Evolutionary conservation across 441 rosid genomes (phyloP).

Genomic region (Pelargonium fulgidum): DNA sequence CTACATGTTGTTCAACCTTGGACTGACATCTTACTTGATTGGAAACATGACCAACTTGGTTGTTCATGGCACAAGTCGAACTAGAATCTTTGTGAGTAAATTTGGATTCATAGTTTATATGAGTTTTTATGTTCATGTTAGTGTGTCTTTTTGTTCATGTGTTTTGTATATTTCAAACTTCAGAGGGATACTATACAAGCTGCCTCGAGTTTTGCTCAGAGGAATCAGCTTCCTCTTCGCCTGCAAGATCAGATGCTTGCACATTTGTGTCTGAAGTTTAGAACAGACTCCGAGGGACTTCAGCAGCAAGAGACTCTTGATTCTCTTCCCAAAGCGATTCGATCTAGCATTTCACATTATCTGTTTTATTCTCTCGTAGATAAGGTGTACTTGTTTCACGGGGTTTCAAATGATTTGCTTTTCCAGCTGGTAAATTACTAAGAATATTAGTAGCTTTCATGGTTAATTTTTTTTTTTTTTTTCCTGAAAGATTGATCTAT

Average conservation of each 20-base stretch:
- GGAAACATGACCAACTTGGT: conserved; percentile 94
- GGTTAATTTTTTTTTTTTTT: too few relatives aligned
- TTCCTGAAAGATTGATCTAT: too few relatives aligned
- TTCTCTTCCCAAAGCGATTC: conserved; percentile 79
- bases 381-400: conserved; percentile 70
- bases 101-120: too few relatives aligned
- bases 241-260: conserved; percentile 90
- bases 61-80: conserved; percentile 80
- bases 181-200: conserved; percentile 86
- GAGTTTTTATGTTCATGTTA: too few relatives aligned
- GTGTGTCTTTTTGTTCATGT: not conserved
- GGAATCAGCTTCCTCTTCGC: conserved; percentile 67
- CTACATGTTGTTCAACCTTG: conserved; percentile 78
- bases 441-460: not conserved
- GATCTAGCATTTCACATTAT: conserved; percentile 63
- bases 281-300: conserved; percentile 79
- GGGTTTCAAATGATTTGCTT: conserved; percentile 84
- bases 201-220: conserved; percentile 63
- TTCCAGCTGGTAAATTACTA: conserved; percentile 64
- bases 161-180: conserved; percentile 6
- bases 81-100: conserved; percentile 68
- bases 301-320: conserved; percentile 86
- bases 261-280: conserved; percentile 66
- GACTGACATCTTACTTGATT: conserved; percentile 71
- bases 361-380: conserved; percentile 78